Percentiles rank a stretch among this genome's conserved stretches.
Conservation (phyloP, 352 stramenopile species). For the Albugo laibachii region DNA sequence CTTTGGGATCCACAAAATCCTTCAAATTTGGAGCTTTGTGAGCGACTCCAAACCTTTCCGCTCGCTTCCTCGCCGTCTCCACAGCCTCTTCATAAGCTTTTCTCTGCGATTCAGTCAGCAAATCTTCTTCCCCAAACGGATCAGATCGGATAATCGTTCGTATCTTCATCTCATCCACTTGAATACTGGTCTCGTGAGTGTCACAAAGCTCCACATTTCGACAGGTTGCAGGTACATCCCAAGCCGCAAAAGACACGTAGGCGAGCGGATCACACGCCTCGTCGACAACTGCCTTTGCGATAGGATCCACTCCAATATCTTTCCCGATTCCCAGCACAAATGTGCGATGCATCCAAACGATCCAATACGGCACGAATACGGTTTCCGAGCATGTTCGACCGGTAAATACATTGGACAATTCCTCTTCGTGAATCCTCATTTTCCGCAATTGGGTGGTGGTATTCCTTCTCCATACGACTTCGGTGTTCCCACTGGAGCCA, state of each 20-base stretch:
- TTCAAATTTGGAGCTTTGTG: conserved; percentile 44
- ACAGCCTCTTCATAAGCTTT: conserved; percentile 25
- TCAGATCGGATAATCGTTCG: conserved; percentile 38
- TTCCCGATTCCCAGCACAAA: conserved; percentile 29
- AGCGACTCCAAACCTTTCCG: conserved; percentile 36
- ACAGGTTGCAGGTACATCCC: conserved; percentile 29
- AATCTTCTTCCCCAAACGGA: conserved; percentile 24
- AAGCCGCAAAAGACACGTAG: conserved; percentile 38
- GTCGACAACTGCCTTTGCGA: conserved; percentile 24
- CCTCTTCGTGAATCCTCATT: conserved; percentile 16
- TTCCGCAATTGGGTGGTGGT: background rate
- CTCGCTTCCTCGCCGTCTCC: conserved; percentile 20
- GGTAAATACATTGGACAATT: conserved; percentile 36
- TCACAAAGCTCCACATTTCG: conserved; percentile 15
- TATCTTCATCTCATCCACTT: conserved; percentile 19
- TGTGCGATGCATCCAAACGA: conserved; percentile 20
- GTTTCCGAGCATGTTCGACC: conserved; percentile 37
- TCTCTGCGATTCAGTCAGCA: conserved; percentile 32
- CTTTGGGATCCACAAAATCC: conserved; percentile 61
- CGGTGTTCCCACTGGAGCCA: conserved; percentile 52
- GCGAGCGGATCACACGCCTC: conserved; percentile 14
- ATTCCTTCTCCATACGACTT: conserved; percentile 44
- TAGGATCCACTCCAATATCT: conserved; percentile 28
- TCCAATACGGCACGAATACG: conserved; percentile 54
- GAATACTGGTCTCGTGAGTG: conserved; percentile 3